Percentiles rank a stretch among this genome's conserved stretches.
Conservation (phyloP, 192 early-diverging fungal genomes). For the Mortierella claussenii region DNA sequence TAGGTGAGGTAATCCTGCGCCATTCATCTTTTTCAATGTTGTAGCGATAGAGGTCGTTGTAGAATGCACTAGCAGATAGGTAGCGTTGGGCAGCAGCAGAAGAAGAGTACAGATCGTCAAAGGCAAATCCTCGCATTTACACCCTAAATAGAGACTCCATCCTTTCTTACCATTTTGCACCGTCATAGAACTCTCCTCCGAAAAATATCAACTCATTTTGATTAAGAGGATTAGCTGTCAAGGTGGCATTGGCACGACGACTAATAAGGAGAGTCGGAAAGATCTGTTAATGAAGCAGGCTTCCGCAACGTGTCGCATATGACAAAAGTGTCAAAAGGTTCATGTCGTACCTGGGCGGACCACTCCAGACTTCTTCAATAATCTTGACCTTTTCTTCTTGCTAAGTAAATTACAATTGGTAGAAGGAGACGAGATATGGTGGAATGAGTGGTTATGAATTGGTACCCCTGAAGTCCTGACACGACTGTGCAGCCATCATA, state of each 20-base stretch:
- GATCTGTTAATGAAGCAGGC: no score
- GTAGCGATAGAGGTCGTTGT: constrained; percentile 77
- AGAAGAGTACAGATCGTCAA: background rate
- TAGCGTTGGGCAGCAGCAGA: background rate
- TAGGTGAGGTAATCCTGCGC: constrained; percentile 70
- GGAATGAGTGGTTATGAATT: no score
- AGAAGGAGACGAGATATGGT: background rate
- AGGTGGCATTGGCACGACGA: constrained; percentile 67
- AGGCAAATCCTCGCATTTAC: background rate
- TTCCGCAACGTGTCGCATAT: no score
- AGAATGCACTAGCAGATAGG: constrained; percentile 50
- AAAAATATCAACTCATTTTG: constrained; percentile 70
- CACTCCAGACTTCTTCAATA: constrained; percentile 63
- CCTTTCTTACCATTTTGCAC: constrained; percentile 49
- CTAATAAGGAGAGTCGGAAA: constrained; percentile 18
- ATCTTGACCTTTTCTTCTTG: constrained; percentile 64
- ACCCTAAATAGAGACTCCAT: no score
- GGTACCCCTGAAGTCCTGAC: no score
- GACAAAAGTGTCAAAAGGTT: no score
- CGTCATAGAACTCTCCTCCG: constrained; percentile 77
- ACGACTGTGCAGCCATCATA: no score
- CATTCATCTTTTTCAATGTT: constrained; percentile 80
- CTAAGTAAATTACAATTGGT: constrained; percentile 13
- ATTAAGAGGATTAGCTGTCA: constrained; percentile 71
- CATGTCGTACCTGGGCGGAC: constrained; percentile 54